Base-by-base conservation (phyloP, 192 early-diverging fungal species). In the Rhizophagus prolifer region DNA sequence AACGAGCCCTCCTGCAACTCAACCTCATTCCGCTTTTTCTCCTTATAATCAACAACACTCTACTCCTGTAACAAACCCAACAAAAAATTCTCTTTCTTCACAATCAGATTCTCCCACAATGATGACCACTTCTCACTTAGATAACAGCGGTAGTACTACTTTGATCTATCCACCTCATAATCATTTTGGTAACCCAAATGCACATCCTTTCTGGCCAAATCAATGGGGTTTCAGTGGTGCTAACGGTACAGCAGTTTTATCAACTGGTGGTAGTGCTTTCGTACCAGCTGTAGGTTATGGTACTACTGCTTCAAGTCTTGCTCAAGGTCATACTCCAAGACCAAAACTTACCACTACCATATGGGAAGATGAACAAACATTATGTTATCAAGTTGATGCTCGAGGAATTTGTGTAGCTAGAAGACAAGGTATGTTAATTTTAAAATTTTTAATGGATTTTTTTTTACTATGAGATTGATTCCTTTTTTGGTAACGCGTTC, bases 341-440 rank as follows among this genome's bases (percentile, higher is more conserved):
- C 88, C 80, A 58, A 88, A 80, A 81, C 81, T 85, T 78, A 93
- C 91, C 16, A 93, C 91, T 14, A 93, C 92, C 44, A 85, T 94
- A 70, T 94, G 93, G 93, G 93, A 94, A 81, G 93, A 94, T 83
- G 93, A 94, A 83, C 85, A 88, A 47, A 94, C 93, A 3, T 82
- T 91, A 58, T 92, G 91, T 69, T 94, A 90, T 72, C 93, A 94
- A 76, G 93, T 94, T 64, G 93, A 94, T 83, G 91, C 90, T 61
- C 88, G 89, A 79, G 91, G 92, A 9, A 90, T 93, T 26, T 94
- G 92, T 76, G 92, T 94, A 26, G 93, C 93, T 19, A 86, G 93
- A 80, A 84, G 93, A 79, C 81, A 88, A 75, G 88, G 88, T 88
- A 82, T n/a, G 30, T 19, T 36, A 36, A 36, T 36, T 36, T 36